Evolutionary conservation across 2,329 filamentous ascomycete species (phyloP), one percentile per base, ranked within the genome.

Genomic region (Tolypocladium tropicale): DNA sequence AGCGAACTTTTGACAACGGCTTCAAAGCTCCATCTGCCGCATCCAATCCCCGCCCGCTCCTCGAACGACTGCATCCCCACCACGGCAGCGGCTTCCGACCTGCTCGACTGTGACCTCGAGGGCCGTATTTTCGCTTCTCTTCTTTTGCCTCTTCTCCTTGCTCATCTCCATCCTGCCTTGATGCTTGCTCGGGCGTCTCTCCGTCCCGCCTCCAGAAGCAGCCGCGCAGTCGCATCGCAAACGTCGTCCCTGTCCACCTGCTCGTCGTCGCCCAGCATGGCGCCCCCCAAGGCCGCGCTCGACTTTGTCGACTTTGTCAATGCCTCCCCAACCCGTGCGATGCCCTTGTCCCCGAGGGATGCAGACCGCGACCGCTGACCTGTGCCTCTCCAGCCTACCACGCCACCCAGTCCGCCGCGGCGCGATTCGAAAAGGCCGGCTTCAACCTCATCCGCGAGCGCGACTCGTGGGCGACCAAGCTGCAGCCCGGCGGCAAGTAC

Each of bases 231-330:
- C n/a, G 21, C 39, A 16, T 23, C 21, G 39, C 39, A 25, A 21
- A 43, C 39, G 21, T 43, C 39, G 39, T 43, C 21, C 55, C 67
- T 70, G 60, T 67, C 65, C 54, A 68, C 68, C 46, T n/a, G n/a
- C n/a, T n/a, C n/a, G n/a, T 65, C 70, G 1, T 53, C 64, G 57
- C 61, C 60, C 67, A 72, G 58, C 64, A 83, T 83, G 80, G 74
- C 78, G 52, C 75, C 78, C 53, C 75, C 77, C 37, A 71, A 77
- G 62, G 73, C 82, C 55, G 89, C 89, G 55, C 76, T 88, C 73
- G 90, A 95, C 77, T 96, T 96, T 72, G 75, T 96, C 68, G 87
- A 90, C 74, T 96, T 96, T 75, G 86, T 96, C 70, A 95, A 96
- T 74, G 89, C 86, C 60, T 96, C 92, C 57, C 94, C 94, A 14